These are phyloP conservation scores for Pseudogymnoascus sp. DNA, from an alignment of 2,329 filamentous ascomycete species.

Conservation along the genomic window DNA sequence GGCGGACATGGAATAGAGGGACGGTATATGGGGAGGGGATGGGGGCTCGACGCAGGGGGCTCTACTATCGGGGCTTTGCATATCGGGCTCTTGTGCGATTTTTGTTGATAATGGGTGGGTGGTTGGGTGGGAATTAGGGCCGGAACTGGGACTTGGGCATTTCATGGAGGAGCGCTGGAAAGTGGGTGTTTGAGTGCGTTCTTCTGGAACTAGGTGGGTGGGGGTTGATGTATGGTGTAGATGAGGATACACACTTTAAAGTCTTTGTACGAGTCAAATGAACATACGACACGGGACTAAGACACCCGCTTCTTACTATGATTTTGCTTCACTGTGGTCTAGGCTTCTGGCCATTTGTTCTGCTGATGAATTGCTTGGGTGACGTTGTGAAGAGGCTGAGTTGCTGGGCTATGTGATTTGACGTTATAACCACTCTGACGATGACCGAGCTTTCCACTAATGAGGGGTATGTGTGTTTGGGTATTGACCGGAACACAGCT, in stretches of 20 bases:
- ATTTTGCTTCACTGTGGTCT: not conserved
- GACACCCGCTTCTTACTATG: not conserved
- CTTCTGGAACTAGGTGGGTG: not conserved
- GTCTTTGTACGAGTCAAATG: conserved; percentile 9
- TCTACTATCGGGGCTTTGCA: not conserved
- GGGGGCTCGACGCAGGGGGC: not conserved
- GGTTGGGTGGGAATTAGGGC: not conserved
- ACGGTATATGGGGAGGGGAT: not conserved
- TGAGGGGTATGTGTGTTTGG: not conserved
- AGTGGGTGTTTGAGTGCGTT: not conserved
- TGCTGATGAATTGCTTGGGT: not conserved
- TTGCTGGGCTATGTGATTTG: not conserved
- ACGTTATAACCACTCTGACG: not conserved
- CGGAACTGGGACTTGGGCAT: not conserved
- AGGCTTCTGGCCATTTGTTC: not conserved
- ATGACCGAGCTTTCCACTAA: conserved; percentile 1
- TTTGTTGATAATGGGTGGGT: conserved; percentile 1
- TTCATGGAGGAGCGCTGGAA: conserved; percentile 5
- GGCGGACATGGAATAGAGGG: not conserved
- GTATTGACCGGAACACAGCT: not conserved
- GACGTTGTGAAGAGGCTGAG: not conserved
- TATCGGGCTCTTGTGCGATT: not conserved
- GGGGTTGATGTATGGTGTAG: not conserved
- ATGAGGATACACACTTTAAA: not conserved
- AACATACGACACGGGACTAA: conserved; percentile 3